These are phyloP conservation scores for Cajanus cajan DNA, from an alignment of 306 rosid species.

Conservation along the genomic window DNA sequence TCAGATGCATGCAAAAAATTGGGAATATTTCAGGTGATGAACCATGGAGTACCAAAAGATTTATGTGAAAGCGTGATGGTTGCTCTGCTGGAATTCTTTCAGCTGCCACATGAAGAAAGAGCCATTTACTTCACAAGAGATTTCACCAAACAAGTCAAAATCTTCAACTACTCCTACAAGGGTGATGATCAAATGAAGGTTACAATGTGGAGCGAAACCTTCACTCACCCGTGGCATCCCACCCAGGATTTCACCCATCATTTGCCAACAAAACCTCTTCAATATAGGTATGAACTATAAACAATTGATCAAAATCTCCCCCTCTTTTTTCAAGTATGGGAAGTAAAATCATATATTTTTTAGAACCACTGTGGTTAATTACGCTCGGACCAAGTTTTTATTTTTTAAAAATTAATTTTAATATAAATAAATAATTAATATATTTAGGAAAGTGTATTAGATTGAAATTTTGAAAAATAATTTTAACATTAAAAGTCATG, in stretches of 20 bases:
- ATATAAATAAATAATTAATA: too few species aligned
- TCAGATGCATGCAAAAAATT: conserved; percentile 37
- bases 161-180: conserved; percentile 34
- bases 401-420: too few species aligned
- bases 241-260: conserved; percentile 13
- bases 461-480: too few species aligned
- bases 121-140: conserved; percentile 34
- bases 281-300: conserved; percentile 21
- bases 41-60: conserved; percentile 40
- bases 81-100: too few species aligned
- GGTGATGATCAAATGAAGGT: conserved; percentile 18
- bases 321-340: too few species aligned
- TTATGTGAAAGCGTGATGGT: conserved; percentile 29
- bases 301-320: too few species aligned
- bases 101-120: too few species aligned
- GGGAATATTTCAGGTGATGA: conserved; percentile 44
- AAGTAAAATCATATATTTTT: too few species aligned
- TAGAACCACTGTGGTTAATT: too few species aligned
- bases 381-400: too few species aligned
- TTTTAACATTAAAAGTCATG: too few species aligned
- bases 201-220: conserved; percentile 49
- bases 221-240: conserved; percentile 45
- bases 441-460: too few species aligned
- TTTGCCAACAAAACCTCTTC: conserved; percentile 44
- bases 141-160: conserved; percentile 21